Evolutionary conservation across 768 basidiomycete species (phyloP).

Genomic region (Lactarius tabidus): DNA sequence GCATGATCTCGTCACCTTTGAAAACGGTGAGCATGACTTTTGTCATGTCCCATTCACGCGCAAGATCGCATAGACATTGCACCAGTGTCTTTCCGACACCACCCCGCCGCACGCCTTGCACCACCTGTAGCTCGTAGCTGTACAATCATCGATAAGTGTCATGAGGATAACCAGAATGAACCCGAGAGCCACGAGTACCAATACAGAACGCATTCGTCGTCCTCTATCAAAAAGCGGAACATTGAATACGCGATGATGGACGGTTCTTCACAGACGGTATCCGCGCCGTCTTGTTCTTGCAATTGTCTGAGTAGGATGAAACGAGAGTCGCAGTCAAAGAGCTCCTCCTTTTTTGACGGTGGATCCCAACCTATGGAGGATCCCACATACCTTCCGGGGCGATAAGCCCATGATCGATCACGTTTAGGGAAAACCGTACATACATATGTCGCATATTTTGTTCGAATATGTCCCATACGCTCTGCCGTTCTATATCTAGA

Average conservation of each 20-base stretch:
- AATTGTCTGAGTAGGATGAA: constrained; percentile 45
- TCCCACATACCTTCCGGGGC: constrained; percentile 41
- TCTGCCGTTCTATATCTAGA: constrained; percentile 4
- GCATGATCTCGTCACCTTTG: constrained; percentile 45
- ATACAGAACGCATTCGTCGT: constrained; percentile 57
- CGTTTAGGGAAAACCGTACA: not conserved
- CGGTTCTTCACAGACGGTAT: constrained; percentile 27
- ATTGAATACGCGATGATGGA: constrained; percentile 41
- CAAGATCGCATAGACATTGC: constrained; percentile 47
- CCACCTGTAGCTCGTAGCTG: constrained; percentile 79
- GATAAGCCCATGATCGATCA: constrained; percentile 30
- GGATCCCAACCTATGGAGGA: constrained; percentile 71
- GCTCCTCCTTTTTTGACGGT: constrained; percentile 48
- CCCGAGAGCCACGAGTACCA: constrained; percentile 46
- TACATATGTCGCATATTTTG: constrained; percentile 23
- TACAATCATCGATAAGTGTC: not conserved
- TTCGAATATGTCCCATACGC: constrained; percentile 22
- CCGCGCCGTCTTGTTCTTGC: not conserved
- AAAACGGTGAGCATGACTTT: constrained; percentile 75
- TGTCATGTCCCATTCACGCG: constrained; percentile 51
- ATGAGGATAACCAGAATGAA: not conserved
- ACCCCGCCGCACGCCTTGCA: constrained; percentile 37
- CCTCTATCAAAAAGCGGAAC: constrained; percentile 75
- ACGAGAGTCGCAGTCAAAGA: constrained; percentile 57
- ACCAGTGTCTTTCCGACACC: constrained; percentile 61